A percentile compares a stretch with the other conserved stretches of the same genome.
phyloP scores from a whole-genome alignment of 768 basidiomycete genomes.

The Neoboletus subvelutipes region DNA sequence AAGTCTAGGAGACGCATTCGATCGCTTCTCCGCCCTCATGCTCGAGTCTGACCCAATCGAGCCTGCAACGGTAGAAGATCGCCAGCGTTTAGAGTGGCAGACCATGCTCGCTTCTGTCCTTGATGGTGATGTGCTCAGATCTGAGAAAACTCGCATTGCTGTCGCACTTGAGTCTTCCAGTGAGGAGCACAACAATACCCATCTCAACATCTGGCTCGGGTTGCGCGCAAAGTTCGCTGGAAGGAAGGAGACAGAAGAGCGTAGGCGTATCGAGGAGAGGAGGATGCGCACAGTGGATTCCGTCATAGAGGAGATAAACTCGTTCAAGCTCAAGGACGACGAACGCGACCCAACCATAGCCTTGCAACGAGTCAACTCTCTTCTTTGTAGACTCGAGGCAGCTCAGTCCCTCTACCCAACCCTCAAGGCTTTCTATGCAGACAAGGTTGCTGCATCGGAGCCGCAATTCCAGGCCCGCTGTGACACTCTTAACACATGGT shows the following conservation, averaged over 20 bases:
- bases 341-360: conserved; percentile 41
- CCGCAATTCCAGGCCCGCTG: conserved; percentile 73
- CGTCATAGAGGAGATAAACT: conserved; percentile 79
- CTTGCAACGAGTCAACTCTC: conserved; percentile 57
- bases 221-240: conserved; percentile 85
- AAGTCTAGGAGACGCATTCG: conserved; percentile 45
- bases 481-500: conserved; percentile 91
- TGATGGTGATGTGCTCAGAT: conserved; percentile 89
- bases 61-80: conserved; percentile 69
- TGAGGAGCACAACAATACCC: conserved; percentile 66
- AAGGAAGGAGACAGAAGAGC: conserved; percentile 79
- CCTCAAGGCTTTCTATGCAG: conserved; percentile 73
- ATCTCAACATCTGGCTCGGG: conserved; percentile 82
- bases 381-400: conserved; percentile 75
- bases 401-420: conserved; percentile 87
- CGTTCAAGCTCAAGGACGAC: conserved; percentile 60
- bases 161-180: conserved; percentile 68
- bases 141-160: conserved; percentile 91
- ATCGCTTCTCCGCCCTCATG: conserved; percentile 51
- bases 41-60: conserved; percentile 64
- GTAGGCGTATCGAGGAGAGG: conserved; percentile 76
- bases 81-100: conserved; percentile 92
- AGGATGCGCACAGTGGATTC: conserved; percentile 77
- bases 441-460: conserved; percentile 71
- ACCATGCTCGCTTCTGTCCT: conserved; percentile 92